Evolutionary conservation across 176 grass and related monocot species (phyloP), one percentile per base, ranked within the genome.

Genomic region (Musa itinerans): DNA sequence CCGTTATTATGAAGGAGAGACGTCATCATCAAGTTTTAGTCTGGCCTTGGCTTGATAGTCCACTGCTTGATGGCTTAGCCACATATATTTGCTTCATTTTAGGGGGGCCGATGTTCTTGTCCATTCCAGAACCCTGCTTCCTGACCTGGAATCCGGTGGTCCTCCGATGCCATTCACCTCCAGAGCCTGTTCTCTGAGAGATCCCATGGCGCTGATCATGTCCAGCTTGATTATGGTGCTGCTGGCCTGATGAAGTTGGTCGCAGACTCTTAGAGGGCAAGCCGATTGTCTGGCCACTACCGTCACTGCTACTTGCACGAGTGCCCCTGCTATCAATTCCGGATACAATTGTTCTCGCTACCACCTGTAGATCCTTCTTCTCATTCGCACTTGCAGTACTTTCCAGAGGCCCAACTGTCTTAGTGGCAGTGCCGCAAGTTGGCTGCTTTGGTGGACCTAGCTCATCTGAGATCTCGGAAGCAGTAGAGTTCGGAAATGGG

Each of bases 1-100:
- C 68, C 19, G 3, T 70, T 70, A 70, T 70, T 70, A 15, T 5
- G n/a, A 50, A 70, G 1, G 2, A 14, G 48, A 51, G 50, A 50
- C 20, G 43, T 34, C 10, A 50, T 9, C n/a, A 15, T 70, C 68
- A 70, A 57, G 20, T 27, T 14, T 55, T 76, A 2, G 21, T 19
- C 57, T 64, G 17, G 20, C 75, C 61, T 64, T 23, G 59, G 29
- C 29, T 66, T 25, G 61, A 10, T 2, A 20, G 2, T 65, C 34
- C n/a, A 7, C n/a, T 77, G 20, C 52, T 17, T 10, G 59, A 65
- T 66, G 88, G 70, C 80, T 99, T 99, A 1, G 88, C 85, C 2
- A 99, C 91, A 76, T 94, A 99, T 76, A 99, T 86, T 81, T 99
- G 96, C 86, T 92, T 99, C 86, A 91, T 82, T 80, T 83, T 99